Evolutionary conservation across 1,139 yeast genomes (phyloP), one percentile per base, ranked within the genome.

Genomic region (Diutina sp.): DNA sequence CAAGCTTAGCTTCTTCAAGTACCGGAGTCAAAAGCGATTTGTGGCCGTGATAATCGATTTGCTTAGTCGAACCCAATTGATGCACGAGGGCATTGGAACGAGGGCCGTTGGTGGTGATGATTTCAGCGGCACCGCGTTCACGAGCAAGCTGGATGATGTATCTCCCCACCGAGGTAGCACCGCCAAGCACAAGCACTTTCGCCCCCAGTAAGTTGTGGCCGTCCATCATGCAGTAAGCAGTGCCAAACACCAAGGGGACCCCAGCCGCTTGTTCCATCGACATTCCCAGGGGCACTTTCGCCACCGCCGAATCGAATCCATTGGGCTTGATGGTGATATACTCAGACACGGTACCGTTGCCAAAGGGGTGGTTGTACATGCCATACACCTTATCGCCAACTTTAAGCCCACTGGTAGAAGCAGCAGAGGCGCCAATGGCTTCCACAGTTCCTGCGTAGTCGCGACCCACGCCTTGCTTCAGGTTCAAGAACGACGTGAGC

Each of bases 311-410:
- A 21, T 50, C 44, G 7, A 28, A 6, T 2, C 50, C 50, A 14
- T n/a, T 29, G 21, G 77, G 60, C 44, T 84, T 73, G 52, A 83
- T 72, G 35, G 64, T 55, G 32, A 71, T 57, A 59, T 71, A 72
- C 57, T 72, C 73, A 8, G 82, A 72, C n/a, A 79, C 67, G 5
- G 85, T 70, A 16, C 90, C 90, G 9, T 69, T 66, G 5, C 76
- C 76, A 51, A 56, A 47, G 56, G 73, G 68, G 12, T 78, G 75
- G 51, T 74, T 73, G 60, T 72, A 68, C 29, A 78, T 64, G 9
- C 95, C 96, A 63, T 79, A 79, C 1, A 87, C 85, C 47, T 76
- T 74, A 62, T 87, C 93, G 44, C 91, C 93, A 5, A 70, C 78
- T 35, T 71, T 68, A 67, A 79, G 77, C 12, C 69, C 65, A 2